Conservation (phyloP, 139 green algal genomes). For the Gonium pectorale region DNA sequence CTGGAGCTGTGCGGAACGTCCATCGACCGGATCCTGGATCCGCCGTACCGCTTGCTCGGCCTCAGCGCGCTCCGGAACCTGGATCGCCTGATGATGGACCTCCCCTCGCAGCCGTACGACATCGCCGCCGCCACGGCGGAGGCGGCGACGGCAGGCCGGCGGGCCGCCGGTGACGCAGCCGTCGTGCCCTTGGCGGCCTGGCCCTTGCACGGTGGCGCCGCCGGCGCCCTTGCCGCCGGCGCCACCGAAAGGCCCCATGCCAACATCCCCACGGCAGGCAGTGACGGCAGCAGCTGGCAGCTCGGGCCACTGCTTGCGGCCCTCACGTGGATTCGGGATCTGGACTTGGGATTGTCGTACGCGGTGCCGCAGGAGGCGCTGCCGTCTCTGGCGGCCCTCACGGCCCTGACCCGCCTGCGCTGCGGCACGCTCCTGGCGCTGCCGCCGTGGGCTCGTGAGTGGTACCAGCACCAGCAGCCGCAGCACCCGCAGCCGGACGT, state of each 20-base stretch:
- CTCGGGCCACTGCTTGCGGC: constrained; percentile 11
- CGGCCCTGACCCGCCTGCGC: neutral
- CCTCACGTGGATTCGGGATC: constrained; percentile 12
- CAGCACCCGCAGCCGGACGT: neutral
- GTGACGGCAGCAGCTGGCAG: neutral
- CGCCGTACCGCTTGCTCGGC: constrained; percentile 13
- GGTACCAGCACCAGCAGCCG: neutral
- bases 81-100: neutral
- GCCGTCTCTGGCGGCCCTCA: neutral
- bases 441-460: neutral
- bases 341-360: constrained; percentile 27
- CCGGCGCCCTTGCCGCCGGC: too few relatives aligned
- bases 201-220: neutral
- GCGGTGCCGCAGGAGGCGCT: constrained; percentile 14
- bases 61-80: constrained; percentile 3
- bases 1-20: constrained; percentile 26
- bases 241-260: too few relatives aligned
- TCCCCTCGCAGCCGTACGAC: neutral
- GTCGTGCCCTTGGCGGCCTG: neutral
- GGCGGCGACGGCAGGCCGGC: neutral
- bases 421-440: constrained; percentile 8
- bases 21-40: constrained; percentile 26
- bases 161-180: neutral
- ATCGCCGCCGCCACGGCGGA: neutral
- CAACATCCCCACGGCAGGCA: too few relatives aligned